Percentiles rank a stretch among this genome's conserved stretches.
These are phyloP conservation scores for Zygosaccharomyces sapae DNA, from an alignment of 1,139 yeast species.

Conservation along the genomic window DNA sequence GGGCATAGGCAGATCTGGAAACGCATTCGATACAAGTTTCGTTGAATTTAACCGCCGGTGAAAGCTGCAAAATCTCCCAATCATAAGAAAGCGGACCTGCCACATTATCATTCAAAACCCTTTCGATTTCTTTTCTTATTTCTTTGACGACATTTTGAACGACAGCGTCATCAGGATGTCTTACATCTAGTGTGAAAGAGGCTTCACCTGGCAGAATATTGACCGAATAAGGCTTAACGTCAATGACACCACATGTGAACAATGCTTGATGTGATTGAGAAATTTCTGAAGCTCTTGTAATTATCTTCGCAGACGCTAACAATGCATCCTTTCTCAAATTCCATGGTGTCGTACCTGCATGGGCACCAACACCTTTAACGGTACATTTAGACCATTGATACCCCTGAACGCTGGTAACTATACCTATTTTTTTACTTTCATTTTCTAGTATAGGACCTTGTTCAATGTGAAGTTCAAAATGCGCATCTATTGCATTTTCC, in stretches of 20 bases:
- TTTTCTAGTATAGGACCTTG: constrained; percentile 70
- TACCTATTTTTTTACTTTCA: constrained; percentile 53
- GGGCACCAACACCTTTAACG: constrained; percentile 59
- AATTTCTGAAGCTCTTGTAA: constrained; percentile 51
- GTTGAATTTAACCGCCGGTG: constrained; percentile 55
- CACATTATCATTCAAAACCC: constrained; percentile 38
- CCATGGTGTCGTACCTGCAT: constrained; percentile 73
- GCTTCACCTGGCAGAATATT: constrained; percentile 65
- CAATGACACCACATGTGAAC: constrained; percentile 56
- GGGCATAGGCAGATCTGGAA: constrained; percentile 46
- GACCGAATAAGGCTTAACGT: constrained; percentile 54
- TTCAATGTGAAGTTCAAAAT: constrained; percentile 71
- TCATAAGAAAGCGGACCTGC: constrained; percentile 29
- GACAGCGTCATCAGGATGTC: constrained; percentile 50
- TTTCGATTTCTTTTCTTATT: constrained; percentile 39
- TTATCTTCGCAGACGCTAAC: constrained; percentile 53
- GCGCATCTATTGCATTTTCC: constrained; percentile 57
- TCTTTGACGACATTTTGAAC: constrained; percentile 43
- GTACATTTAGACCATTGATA: constrained; percentile 56
- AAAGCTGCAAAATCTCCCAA: constrained; percentile 26
- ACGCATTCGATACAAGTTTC: constrained; percentile 49
- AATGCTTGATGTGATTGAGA: constrained; percentile 52
- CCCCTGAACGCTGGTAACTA: constrained; percentile 66
- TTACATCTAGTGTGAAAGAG: constrained; percentile 52
- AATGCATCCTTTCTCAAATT: constrained; percentile 58